Base-by-base conservation (phyloP, 2,329 filamentous ascomycete species). In the Microdochium paspali region DNA sequence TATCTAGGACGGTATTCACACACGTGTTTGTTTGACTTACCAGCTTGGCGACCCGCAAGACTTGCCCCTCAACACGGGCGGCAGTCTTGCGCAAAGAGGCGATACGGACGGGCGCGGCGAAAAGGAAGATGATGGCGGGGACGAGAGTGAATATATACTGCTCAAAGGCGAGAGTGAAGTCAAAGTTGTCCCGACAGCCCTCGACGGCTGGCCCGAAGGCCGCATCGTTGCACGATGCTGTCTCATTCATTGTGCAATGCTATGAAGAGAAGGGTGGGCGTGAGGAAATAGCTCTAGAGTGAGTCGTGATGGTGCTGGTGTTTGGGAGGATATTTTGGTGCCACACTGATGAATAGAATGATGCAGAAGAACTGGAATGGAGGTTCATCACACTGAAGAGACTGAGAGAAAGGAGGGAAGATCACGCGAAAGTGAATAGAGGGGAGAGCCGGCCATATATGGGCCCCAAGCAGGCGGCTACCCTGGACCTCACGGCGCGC, bases 91-190 rank as follows among this genome's bases (percentile, higher is more conserved):
- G 35, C 35, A 40, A 20, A 4, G 35, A 40, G 15, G 35, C 35
- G 18, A 40, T 40, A 20, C 35, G 35, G 18, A 40, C 10, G 5
- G 35, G 35, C 10, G 18, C 18, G 10, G 18, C 35, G 35, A 40
- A 5, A 18, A 40, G 12, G 35, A 40, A 40, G 35, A 40, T 6
- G 5, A 40, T 3, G 15, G 35, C 3, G 5, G 35, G 35, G 35
- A 40, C 35, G 35, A 58, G 26, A 7, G 47, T 53, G 21, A 60
- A 50, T n/a, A 61, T 55, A 2, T 53, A 52, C 46, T 61, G 58
- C 49, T 62, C 58, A 32, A 61, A 62, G 13, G 58, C 48, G 9
- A 61, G 53, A 3, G 59, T 61, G 44, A 62, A 61, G 52, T 62
- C 60, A 35, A 62, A 60, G 10, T 54, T 56, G 15, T 54, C 50